Percentiles rank a stretch among this genome's conserved stretches.
These are phyloP conservation scores for Phaffomyces antillensis DNA, from an alignment of 805 yeast genomes.

Conservation along the genomic window DNA sequence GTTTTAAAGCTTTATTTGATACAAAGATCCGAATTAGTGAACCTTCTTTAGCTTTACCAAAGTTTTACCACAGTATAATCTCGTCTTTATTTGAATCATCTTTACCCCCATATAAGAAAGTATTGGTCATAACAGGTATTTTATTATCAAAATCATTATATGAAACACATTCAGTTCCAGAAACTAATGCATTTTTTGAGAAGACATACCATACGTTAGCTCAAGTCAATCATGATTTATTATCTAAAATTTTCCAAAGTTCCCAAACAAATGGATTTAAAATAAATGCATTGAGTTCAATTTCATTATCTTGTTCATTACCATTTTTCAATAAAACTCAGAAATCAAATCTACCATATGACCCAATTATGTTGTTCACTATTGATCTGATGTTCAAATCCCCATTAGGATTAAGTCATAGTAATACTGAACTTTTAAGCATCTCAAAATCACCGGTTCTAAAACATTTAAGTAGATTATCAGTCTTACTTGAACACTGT, in stretches of 20 bases:
- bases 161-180: constrained; percentile 27
- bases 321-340: constrained; percentile 12
- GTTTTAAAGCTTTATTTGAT: constrained; percentile 37
- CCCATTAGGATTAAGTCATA: constrained; percentile 13
- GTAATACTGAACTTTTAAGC: constrained; percentile 1
- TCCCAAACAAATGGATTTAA: constrained; percentile 17
- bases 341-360: constrained; percentile 16
- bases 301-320: constrained; percentile 17
- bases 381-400: constrained; percentile 17
- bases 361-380: constrained; percentile 11
- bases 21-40: constrained; percentile 36
- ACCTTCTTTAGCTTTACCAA: constrained; percentile 35
- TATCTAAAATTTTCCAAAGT: constrained; percentile 8
- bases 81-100: constrained; percentile 29
- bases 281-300: constrained; percentile 9
- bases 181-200: constrained; percentile 27
- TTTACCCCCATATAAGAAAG: constrained; percentile 34
- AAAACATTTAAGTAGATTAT: constrained; percentile 41
- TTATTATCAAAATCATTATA: constrained; percentile 27
- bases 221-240: constrained; percentile 26
- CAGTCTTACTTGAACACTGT: constrained; percentile 37
- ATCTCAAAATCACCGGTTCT: constrained; percentile 31
- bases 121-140: constrained; percentile 37
- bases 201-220: constrained; percentile 28
- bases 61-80: constrained; percentile 30